Evolutionary conservation across 768 basidiomycete genomes (phyloP).

Genomic region (Pleurotus tuber-regium): DNA sequence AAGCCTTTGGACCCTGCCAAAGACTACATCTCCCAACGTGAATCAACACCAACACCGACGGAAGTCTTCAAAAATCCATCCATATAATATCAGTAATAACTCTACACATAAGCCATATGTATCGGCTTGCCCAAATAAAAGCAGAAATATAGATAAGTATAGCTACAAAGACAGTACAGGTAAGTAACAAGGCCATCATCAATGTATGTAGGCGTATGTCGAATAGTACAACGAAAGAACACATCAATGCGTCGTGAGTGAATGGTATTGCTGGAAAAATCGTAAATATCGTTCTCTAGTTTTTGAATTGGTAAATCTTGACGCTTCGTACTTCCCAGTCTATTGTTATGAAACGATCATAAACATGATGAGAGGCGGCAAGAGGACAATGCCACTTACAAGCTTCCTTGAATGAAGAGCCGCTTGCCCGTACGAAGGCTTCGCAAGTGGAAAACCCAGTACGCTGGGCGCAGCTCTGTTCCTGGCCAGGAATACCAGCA

Average conservation of each 20-base stretch:
- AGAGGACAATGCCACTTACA: constrained; percentile 49
- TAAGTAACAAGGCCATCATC: too few relatives aligned
- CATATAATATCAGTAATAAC: too few relatives aligned
- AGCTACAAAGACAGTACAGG: constrained; percentile 10
- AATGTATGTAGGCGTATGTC: not conserved
- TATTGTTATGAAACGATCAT: constrained; percentile 25
- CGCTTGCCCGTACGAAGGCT: constrained; percentile 71
- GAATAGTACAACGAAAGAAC: not conserved
- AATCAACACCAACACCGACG: too few relatives aligned
- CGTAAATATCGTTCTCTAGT: constrained; percentile 11
- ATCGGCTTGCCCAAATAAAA: not conserved
- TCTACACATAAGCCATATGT: too few relatives aligned
- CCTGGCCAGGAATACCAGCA: constrained; percentile 80
- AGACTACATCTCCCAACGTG: too few relatives aligned
- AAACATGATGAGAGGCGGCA: not conserved
- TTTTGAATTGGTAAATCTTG: constrained; percentile 58
- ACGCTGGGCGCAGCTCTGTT: constrained; percentile 76
- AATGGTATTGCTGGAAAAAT: not conserved
- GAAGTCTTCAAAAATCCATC: too few relatives aligned
- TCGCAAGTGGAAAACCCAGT: constrained; percentile 84
- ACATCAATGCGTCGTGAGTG: not conserved
- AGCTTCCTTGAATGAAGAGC: constrained; percentile 68
- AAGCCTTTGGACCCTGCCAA: too few relatives aligned
- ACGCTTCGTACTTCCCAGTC: constrained; percentile 84
- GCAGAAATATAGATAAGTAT: not conserved